Conservation (phyloP, 2,329 filamentous ascomycete genomes). For the Fusarium nodosum region DNA sequence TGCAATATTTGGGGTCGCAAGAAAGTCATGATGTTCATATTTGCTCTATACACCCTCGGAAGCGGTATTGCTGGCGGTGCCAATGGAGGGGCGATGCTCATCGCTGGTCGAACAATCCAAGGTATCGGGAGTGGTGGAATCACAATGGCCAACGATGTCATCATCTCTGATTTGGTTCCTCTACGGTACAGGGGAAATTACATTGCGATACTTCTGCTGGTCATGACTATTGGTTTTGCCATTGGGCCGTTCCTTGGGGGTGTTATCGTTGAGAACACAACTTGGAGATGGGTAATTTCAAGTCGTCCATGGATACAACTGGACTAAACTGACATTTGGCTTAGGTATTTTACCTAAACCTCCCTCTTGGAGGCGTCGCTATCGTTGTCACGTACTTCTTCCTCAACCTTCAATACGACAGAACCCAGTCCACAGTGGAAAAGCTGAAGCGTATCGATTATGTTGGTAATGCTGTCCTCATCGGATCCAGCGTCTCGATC, state of each 20-base stretch:
- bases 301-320: neutral
- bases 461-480: slow-evolving; percentile 60
- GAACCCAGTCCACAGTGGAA: slow-evolving; percentile 38
- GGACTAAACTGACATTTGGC: neutral
- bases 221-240: slow-evolving; percentile 54
- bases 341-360: slow-evolving; percentile 60
- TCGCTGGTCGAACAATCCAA: slow-evolving; percentile 60
- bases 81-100: slow-evolving; percentile 57
- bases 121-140: slow-evolving; percentile 55
- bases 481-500: slow-evolving; percentile 56
- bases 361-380: slow-evolving; percentile 56
- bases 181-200: slow-evolving; percentile 62
- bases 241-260: slow-evolving; percentile 55
- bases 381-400: slow-evolving; percentile 53
- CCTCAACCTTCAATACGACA: slow-evolving; percentile 55
- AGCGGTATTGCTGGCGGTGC: slow-evolving; percentile 63
- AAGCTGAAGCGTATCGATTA: slow-evolving; percentile 59
- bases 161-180: slow-evolving; percentile 63
- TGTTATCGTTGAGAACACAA: slow-evolving; percentile 45
- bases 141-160: slow-evolving; percentile 52
- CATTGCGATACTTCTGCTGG: slow-evolving; percentile 53
- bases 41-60: slow-evolving; percentile 65
- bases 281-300: slow-evolving; percentile 58
- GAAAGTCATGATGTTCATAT: slow-evolving; percentile 56
- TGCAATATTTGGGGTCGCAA: slow-evolving; percentile 67